A percentile compares a stretch with the other conserved stretches of the same genome.
These are phyloP conservation scores for Septoria linicola DNA, from an alignment of 2,329 filamentous ascomycete species.

Conservation along the genomic window DNA sequence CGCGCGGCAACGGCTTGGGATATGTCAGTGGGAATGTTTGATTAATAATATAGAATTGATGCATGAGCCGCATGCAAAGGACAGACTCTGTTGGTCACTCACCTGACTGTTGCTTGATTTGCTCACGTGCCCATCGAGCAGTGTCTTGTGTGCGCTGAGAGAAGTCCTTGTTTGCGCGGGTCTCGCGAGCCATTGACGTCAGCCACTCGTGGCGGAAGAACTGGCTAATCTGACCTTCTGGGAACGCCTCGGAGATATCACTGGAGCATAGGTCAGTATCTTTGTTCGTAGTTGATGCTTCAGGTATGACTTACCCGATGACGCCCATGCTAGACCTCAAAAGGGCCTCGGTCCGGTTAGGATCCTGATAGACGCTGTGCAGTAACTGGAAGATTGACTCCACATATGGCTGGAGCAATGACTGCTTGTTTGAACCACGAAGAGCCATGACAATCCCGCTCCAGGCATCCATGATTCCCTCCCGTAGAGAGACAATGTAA, in stretches of 20 bases:
- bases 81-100: conserved; percentile 18
- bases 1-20: conserved; percentile 11
- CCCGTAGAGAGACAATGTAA: conserved; percentile 89
- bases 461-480: conserved; percentile 99
- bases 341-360: conserved; percentile 85
- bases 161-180: conserved; percentile 84
- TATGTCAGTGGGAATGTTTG: conserved; percentile 6
- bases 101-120: conserved; percentile 81
- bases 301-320: conserved; percentile 68
- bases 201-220: conserved; percentile 92
- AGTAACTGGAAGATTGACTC: conserved; percentile 85
- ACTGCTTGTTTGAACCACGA: conserved; percentile 75
- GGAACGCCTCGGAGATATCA: conserved; percentile 91
- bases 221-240: conserved; percentile 78
- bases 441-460: conserved; percentile 93
- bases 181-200: conserved; percentile 85
- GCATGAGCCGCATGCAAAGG: not conserved
- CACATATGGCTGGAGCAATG: conserved; percentile 72
- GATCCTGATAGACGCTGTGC: conserved; percentile 73
- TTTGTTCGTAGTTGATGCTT: conserved; percentile 2
- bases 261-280: conserved; percentile 53
- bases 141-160: conserved; percentile 83
- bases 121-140: conserved; percentile 93
- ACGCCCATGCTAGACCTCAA: conserved; percentile 96
- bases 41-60: not conserved